Conservation (phyloP, 208 protist genomes). For the Tritrichomonas musculus region DNA sequence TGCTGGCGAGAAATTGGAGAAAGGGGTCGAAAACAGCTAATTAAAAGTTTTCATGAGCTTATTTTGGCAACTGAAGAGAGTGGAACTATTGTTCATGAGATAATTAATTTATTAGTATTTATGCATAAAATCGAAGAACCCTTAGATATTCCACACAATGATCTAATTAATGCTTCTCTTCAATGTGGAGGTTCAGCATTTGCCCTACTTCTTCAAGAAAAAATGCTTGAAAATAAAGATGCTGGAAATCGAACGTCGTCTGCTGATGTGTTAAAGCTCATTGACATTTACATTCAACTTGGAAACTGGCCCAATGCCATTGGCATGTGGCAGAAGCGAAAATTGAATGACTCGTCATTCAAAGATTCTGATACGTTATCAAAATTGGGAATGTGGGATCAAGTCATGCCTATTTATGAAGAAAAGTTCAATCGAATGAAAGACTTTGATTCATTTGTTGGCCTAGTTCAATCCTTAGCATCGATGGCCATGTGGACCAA, state of each 20-base stretch:
- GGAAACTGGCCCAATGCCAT: neutral
- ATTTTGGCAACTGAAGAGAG: neutral
- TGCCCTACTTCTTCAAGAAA: neutral
- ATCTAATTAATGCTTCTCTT: neutral
- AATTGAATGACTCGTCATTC: neutral
- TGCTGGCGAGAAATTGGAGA: neutral
- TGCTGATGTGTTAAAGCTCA: neutral
- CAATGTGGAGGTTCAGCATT: neutral
- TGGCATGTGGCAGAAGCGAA: neutral
- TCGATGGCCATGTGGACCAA: neutral
- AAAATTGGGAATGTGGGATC: neutral
- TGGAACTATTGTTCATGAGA: neutral
- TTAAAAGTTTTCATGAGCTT: neutral
- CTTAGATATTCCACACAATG: neutral
- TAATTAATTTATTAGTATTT: neutral
- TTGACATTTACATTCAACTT: neutral
- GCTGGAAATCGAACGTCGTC: neutral
- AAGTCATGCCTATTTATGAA: conserved; percentile 6
- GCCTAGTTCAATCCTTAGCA: neutral
- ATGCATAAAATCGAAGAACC: conserved; percentile 1
- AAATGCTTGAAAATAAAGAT: neutral
- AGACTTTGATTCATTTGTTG: neutral
- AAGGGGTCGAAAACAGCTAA: neutral
- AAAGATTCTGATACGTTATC: neutral
- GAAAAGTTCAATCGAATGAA: neutral